Conservation (phyloP, 2,329 filamentous ascomycete species). For the Fusarium secorum region DNA sequence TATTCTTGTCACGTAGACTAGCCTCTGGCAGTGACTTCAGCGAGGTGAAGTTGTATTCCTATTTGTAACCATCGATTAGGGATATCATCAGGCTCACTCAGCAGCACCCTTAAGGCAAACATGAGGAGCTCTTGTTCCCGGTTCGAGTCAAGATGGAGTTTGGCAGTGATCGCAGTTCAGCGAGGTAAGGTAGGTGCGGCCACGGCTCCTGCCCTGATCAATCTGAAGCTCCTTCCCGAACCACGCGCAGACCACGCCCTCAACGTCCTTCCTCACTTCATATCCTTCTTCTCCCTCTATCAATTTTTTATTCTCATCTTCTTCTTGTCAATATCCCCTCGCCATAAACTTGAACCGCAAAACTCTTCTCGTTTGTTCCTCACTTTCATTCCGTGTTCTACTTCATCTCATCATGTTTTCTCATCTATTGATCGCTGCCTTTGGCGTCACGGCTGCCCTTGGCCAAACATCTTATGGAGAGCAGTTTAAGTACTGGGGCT, state of each 20-base stretch:
- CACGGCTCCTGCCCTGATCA: not conserved
- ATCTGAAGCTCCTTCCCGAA: not conserved
- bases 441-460: slow-evolving; percentile 24
- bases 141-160: not conserved
- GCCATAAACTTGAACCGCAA: not conserved
- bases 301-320: not conserved
- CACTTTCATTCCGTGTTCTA: not conserved
- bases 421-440: slow-evolving; percentile 32
- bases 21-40: not conserved
- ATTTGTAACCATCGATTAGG: too few relatives aligned
- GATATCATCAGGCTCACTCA: not conserved
- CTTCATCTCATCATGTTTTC: slow-evolving; percentile 32
- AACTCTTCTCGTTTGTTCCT: not conserved
- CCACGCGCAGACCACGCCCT: not conserved
- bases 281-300: too few relatives aligned
- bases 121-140: not conserved
- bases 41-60: not conserved
- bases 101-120: not conserved
- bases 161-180: not conserved
- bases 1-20: not conserved
- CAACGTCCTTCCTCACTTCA: not conserved
- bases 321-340: not conserved
- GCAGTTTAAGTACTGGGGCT: slow-evolving; percentile 39
- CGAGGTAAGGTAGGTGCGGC: not conserved
- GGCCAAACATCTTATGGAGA: slow-evolving; percentile 30